phyloP scores from a whole-genome alignment of 768 basidiomycete species.

The Coprinellus micaceus region DNA sequence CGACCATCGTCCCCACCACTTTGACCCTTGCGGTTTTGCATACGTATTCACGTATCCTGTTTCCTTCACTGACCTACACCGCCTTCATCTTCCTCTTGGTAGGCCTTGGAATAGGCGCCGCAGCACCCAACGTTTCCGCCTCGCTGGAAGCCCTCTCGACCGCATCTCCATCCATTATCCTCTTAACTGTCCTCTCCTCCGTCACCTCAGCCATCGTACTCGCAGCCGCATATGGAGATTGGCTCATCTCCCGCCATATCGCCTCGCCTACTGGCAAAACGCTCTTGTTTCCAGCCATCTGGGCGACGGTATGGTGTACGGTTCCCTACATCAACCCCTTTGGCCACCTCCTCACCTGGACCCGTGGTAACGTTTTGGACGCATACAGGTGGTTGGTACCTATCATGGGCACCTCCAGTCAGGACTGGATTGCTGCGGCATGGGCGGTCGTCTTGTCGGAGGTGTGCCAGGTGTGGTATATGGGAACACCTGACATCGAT shows the following conservation, averaged over 20 bases:
- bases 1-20: conserved; percentile 10
- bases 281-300: conserved; percentile 64
- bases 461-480: conserved; percentile 51
- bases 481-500: conserved; percentile 41
- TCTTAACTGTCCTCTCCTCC: conserved; percentile 39
- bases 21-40: conserved; percentile 32
- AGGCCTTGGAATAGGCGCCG: conserved; percentile 37
- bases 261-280: conserved; percentile 40
- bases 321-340: conserved; percentile 58
- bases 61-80: conserved; percentile 20
- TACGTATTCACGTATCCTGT: conserved; percentile 34
- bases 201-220: conserved; percentile 44
- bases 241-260: conserved; percentile 26
- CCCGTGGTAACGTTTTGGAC: conserved; percentile 47
- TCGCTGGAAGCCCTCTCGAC: conserved; percentile 56
- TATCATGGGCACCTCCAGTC: conserved; percentile 51
- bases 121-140: conserved; percentile 39
- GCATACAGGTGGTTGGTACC: conserved; percentile 65
- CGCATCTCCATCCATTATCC: conserved; percentile 41
- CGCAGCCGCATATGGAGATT: conserved; percentile 34
- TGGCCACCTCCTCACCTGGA: conserved; percentile 73
- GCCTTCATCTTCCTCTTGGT: conserved; percentile 31
- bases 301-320: conserved; percentile 59
- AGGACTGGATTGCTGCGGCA: conserved; percentile 73
- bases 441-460: conserved; percentile 70